A percentile compares a stretch with the other conserved stretches of the same genome.
phyloP scores from a whole-genome alignment of 208 protist genomes.

The Crithidia acanthocephali region DNA sequence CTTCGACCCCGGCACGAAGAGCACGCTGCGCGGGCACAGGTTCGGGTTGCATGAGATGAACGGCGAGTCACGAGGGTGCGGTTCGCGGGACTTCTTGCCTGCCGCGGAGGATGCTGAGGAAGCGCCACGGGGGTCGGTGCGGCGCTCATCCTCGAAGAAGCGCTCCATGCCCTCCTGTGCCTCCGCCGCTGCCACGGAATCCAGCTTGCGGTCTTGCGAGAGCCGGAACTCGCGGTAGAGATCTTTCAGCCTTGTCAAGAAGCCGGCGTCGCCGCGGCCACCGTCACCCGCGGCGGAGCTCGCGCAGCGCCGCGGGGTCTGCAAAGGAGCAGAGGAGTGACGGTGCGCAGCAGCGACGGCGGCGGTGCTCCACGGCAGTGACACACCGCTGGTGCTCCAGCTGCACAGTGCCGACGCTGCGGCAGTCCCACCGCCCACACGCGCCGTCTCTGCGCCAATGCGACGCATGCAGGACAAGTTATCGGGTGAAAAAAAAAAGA shows the following conservation, averaged over 20 bases:
- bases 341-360: background rate
- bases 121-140: background rate
- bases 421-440: background rate
- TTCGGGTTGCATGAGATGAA: slow-evolving; percentile 54
- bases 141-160: slow-evolving; percentile 9
- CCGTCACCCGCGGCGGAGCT: background rate
- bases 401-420: background rate
- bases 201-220: slow-evolving; percentile 50
- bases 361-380: background rate
- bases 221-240: slow-evolving; percentile 57
- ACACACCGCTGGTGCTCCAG: background rate
- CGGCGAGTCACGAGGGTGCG: background rate
- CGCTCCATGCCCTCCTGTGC: slow-evolving; percentile 10
- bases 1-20: slow-evolving; percentile 73
- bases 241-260: slow-evolving; percentile 32
- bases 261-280: slow-evolving; percentile 9
- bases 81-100: background rate
- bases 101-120: background rate
- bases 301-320: background rate
- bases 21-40: slow-evolving; percentile 77
- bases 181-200: slow-evolving; percentile 27
- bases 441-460: background rate
- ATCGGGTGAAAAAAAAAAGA: background rate
- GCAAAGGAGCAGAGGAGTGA: background rate
- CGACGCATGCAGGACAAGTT: slow-evolving; percentile 2